Evolutionary conservation across 2,329 filamentous ascomycete species (phyloP), one percentile per base, ranked within the genome.

Genomic region (Orbilia ellipsospora): DNA sequence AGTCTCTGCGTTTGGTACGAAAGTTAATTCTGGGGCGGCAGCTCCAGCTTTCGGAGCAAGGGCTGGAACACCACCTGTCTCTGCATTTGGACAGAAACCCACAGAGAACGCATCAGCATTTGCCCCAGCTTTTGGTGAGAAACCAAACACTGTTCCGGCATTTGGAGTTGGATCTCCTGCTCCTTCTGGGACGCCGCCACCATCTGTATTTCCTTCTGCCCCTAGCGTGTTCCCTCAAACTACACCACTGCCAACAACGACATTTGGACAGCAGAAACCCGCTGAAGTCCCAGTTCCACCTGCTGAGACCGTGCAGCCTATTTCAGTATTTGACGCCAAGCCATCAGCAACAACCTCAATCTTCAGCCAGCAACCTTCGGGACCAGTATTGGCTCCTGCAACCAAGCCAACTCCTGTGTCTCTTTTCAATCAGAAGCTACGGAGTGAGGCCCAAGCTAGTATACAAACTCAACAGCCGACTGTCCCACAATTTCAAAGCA

Each of bases 11-110:
- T 64, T 74, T 55, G 70, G 70, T 2, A 26, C 44, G 15, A 56
- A 23, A 51, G 44, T 67, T 42, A 51, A 57, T 16, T 5, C 59
- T 26, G 52, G 40, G 6, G 18, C 52, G 16, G 13, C 26, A 13
- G 59, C 23, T 13, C 59, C 52, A 26, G 69, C 69, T 6, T 73
- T 73, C 50, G 70, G 70, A 28, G 12, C 42, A 40, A 52, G 54
- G 56, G 52, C 40, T 15, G 54, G 36, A 3, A 64, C 64, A 15
- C 57, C 52, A 7, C 64, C 70, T 1, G 26, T 66, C 20, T 36
- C 60, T 18, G 62, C 31, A 20, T 73, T 73, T 45, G 62, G 69
- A 12, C 54, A 61, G 13, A 73, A 63, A n/a, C 48, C 55, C n/a
- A 23, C 59, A 45, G 67, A 64, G 23, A 26, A 10, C 44, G n/a